Base-by-base conservation (phyloP, 176 grass and related monocot genomes). In the Hyparrhenia diplandra region DNA sequence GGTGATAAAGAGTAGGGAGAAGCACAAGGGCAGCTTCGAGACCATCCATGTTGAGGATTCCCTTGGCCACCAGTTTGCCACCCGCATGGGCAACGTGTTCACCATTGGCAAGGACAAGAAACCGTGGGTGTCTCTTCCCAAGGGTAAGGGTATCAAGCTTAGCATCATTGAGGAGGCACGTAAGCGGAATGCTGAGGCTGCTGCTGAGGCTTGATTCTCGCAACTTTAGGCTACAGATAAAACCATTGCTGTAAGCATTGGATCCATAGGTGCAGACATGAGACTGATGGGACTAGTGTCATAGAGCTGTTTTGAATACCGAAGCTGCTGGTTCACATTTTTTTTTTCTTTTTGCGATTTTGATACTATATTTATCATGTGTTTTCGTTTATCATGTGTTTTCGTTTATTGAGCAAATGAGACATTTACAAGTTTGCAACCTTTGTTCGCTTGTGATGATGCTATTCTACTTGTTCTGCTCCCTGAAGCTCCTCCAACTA, bases 1-100 rank as follows among this genome's bases (percentile, higher is more conserved):
- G 74, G 74, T 88, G 74, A 84, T 88, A 75, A 88, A 88, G 68
- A 88, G 65, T 59, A 68, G 87, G 76, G 87, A 88, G 75, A 88
- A 88, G 75, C 87, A 88, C 3, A 84, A 84, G 68, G 80, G 80
- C 42, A 80, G 67, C 27, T 88, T 84, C 0, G 86, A 84, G 41
- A 88, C 81, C 55, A 75, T 88, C 37, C 86, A 88, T 0, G 41
- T 88, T 1, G 81, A 88, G 45, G 86, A 88, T 74, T 27, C 86
- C 2, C 67, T 59, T 1, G 86, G 81, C 36, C 86, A 89, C 8
- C 81, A 89, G 49, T 89, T 89, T 6, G 81, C 87, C 18, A 89
- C 87, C 37, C 87, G 81, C 41, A 51, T 89, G 68, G 75, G 87
- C 11, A 89, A 85, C 0, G 82, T 89, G 32, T 89, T 89, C 59